Conservation (phyloP, 495 filamentous ascomycete species). For the Stereocaulon alpinum region DNA sequence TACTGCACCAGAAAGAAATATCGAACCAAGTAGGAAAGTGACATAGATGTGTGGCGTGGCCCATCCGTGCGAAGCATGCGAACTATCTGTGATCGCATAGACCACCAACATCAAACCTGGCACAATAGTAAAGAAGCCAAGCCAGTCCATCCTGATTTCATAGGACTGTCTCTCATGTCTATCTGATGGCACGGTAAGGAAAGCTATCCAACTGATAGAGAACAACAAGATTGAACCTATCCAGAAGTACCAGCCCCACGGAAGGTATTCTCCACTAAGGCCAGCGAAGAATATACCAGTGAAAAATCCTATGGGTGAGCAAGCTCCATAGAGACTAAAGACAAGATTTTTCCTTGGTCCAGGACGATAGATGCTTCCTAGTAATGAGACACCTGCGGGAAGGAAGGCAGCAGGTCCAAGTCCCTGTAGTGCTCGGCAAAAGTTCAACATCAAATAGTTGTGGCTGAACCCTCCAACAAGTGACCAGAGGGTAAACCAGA, state of each 20-base stretch:
- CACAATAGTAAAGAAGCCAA: slow-evolving; percentile 51
- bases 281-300: slow-evolving; percentile 73
- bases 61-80: slow-evolving; percentile 60
- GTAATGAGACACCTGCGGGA: slow-evolving; percentile 65
- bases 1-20: slow-evolving; percentile 43
- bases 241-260: slow-evolving; percentile 75
- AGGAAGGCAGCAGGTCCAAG: slow-evolving; percentile 68
- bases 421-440: slow-evolving; percentile 67
- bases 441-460: slow-evolving; percentile 60
- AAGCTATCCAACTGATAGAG: slow-evolving; percentile 41
- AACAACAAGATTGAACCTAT: slow-evolving; percentile 50
- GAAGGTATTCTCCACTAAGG: slow-evolving; percentile 48
- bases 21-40: slow-evolving; percentile 47
- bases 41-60: slow-evolving; percentile 58
- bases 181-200: slow-evolving; percentile 57
- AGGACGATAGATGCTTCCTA: slow-evolving; percentile 71
- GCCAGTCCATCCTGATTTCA: slow-evolving; percentile 57
- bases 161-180: slow-evolving; percentile 34
- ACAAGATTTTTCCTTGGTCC: slow-evolving; percentile 79
- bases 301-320: slow-evolving; percentile 70
- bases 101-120: slow-evolving; percentile 59
- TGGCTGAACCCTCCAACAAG: slow-evolving; percentile 61
- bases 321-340: slow-evolving; percentile 70
- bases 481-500: slow-evolving; percentile 64
- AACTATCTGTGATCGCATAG: slow-evolving; percentile 69